Conservation (phyloP, 169 alveolate species). For the Plasmodium gallinaceum region DNA sequence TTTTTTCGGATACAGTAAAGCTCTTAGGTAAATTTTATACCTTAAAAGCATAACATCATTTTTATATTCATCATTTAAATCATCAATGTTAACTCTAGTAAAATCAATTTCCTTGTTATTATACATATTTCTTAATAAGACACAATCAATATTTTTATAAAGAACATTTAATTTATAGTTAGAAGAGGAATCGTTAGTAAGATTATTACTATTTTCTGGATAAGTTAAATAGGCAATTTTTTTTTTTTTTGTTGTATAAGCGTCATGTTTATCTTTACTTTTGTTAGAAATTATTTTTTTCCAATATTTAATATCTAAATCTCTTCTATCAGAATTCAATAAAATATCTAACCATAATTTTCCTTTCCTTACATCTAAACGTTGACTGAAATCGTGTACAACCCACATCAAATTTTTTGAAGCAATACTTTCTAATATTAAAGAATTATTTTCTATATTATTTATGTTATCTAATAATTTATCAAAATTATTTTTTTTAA, state of each 20-base stretch:
- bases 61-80: constrained; percentile 74
- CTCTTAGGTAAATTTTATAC: constrained; percentile 68
- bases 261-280: constrained; percentile 76
- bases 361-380: constrained; percentile 74
- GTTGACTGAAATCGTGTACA: constrained; percentile 77
- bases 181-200: constrained; percentile 26
- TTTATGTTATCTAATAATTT: constrained; percentile 52
- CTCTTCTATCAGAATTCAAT: constrained; percentile 76
- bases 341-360: constrained; percentile 71
- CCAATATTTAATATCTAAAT: constrained; percentile 76
- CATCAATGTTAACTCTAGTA: constrained; percentile 52
- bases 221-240: constrained; percentile 68
- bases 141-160: constrained; percentile 74
- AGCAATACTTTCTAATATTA: constrained; percentile 76
- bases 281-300: constrained; percentile 71
- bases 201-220: background rate
- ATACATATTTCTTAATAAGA: constrained; percentile 68
- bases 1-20: constrained; percentile 56
- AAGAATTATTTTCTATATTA: constrained; percentile 55
- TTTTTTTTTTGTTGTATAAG: constrained; percentile 66
- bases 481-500: constrained; percentile 74
- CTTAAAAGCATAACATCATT: constrained; percentile 51
- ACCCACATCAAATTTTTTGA: constrained; percentile 78
- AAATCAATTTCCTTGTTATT: constrained; percentile 71
- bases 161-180: constrained; percentile 58